These are phyloP conservation scores for Sporothrix brunneoviolacea DNA, from an alignment of 2,329 filamentous ascomycete genomes.

Conservation along the genomic window DNA sequence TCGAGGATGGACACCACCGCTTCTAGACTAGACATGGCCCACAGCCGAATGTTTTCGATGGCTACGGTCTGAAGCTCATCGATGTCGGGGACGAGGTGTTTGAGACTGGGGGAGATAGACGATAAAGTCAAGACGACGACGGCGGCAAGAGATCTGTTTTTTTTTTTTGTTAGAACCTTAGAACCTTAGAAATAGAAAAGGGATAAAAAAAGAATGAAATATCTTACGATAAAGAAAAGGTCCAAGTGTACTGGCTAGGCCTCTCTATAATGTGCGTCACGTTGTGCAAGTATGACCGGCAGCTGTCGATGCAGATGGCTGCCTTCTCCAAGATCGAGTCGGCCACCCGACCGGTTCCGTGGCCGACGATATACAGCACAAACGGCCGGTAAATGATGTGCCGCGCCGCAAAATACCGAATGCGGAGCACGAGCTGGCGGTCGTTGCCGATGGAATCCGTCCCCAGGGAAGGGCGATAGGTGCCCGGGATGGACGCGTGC, in stretches of 20 bases:
- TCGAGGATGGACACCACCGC: conserved; percentile 25
- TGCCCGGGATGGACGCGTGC: conserved; percentile 28
- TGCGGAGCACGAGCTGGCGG: conserved; percentile 24
- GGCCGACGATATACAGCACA: conserved; percentile 24
- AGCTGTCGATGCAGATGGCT: conserved; percentile 26
- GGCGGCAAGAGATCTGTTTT: conserved; percentile 25
- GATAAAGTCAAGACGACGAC: conserved; percentile 28
- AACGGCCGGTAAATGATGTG: conserved; percentile 30
- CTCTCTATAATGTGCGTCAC: conserved; percentile 23
- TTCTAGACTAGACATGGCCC: conserved; percentile 24
- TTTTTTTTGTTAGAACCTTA: not conserved
- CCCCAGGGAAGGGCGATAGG: conserved; percentile 22
- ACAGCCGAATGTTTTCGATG: conserved; percentile 24
- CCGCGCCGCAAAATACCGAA: conserved; percentile 27
- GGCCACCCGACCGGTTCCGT: conserved; percentile 15
- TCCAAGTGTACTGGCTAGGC: conserved; percentile 30
- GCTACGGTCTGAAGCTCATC: conserved; percentile 24
- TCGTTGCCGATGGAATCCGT: conserved; percentile 20
- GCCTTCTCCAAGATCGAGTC: conserved; percentile 25
- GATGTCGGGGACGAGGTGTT: conserved; percentile 26
- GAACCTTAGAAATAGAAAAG: too few relatives aligned
- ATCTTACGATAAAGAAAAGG: conserved; percentile 27
- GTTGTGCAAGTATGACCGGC: conserved; percentile 25
- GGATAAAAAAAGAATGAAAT: not conserved
- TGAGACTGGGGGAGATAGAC: conserved; percentile 18